These are phyloP conservation scores for Sphagnum fallax DNA, from an alignment of 228 moss, liverwort and hornwort species.

Conservation along the genomic window DNA sequence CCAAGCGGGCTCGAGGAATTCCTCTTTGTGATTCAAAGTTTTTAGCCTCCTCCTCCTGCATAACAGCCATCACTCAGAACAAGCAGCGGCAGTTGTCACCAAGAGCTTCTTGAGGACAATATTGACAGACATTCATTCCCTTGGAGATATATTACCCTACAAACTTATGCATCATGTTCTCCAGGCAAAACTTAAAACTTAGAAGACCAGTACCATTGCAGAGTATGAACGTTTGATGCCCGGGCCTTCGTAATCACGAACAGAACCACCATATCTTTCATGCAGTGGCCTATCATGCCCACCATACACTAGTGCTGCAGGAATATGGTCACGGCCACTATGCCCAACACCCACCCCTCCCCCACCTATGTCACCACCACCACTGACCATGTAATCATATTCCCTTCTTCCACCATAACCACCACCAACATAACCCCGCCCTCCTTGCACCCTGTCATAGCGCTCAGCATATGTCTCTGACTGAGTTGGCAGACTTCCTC, in stretches of 20 bases:
- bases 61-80: background rate
- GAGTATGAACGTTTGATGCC: constrained; percentile 45
- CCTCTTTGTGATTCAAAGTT: constrained; percentile 39
- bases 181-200: too few species aligned
- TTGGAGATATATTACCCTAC: background rate
- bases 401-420: constrained; percentile 31
- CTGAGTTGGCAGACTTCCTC: constrained; percentile 38
- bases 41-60: constrained; percentile 49
- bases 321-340: constrained; percentile 35
- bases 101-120: background rate
- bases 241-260: constrained; percentile 46
- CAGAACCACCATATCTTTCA: constrained; percentile 31
- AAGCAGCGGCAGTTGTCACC: background rate
- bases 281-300: constrained; percentile 38
- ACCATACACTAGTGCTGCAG: constrained; percentile 23
- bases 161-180: too few species aligned
- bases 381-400: constrained; percentile 27
- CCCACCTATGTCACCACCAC: constrained; percentile 7
- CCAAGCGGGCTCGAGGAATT: constrained; percentile 50
- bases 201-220: constrained; percentile 26
- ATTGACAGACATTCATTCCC: background rate
- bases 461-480: constrained; percentile 62
- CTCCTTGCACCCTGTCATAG: constrained; percentile 54
- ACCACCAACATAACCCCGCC: constrained; percentile 53
- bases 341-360: constrained; percentile 17